Base-by-base conservation (phyloP, 2,329 filamentous ascomycete genomes). In the Monosporascus sp. region DNA sequence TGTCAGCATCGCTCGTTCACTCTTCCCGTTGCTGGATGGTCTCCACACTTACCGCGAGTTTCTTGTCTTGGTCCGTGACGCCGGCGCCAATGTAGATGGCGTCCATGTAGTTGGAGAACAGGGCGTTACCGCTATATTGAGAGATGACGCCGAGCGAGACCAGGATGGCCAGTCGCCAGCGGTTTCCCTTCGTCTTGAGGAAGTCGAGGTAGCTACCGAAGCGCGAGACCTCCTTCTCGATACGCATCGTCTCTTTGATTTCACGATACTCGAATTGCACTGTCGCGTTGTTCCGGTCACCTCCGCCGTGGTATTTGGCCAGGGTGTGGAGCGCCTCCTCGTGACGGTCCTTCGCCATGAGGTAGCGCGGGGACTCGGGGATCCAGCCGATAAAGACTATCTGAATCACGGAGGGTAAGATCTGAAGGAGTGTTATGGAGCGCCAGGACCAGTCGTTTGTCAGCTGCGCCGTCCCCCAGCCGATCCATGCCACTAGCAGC, bases 61-160 rank as follows among this genome's bases (percentile, higher is more conserved):
- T 83, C 68, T 78, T 75, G 63, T 78, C 77, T 64, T 82, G 73
- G 46, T 77, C 71, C 1, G 61, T 79, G 63, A 87, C 85, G 45
- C 84, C 84, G 49, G 83, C 83, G 48, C 78, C 79, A 41, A 76
- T 71, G 69, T 86, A 86, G 58, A 88, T 77, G 53, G 78, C 74
- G 55, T 83, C 80, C 62, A 85, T 82, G 66, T 87, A 87, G 70
- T 87, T 87, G 57, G 78, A 83, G 64, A 88, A 82, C 2, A 88
- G 71, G 19, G 82, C 84, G 64, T 87, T 88, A 45, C 85, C 85
- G 50, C 79, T 83, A 71, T 85, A 87, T 68, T 88, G 84, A 2
- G 83, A 86, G 64, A 87, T 85, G 60, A 87, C 70, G 62, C 83
- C 85, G 19, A 88, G 75, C 0, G 82, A 85, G 43, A 86, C 67